Evolutionary conservation across 192 early-diverging fungal species (phyloP), one percentile per base, ranked within the genome.

Genomic region (Cetraspora pellucida): DNA sequence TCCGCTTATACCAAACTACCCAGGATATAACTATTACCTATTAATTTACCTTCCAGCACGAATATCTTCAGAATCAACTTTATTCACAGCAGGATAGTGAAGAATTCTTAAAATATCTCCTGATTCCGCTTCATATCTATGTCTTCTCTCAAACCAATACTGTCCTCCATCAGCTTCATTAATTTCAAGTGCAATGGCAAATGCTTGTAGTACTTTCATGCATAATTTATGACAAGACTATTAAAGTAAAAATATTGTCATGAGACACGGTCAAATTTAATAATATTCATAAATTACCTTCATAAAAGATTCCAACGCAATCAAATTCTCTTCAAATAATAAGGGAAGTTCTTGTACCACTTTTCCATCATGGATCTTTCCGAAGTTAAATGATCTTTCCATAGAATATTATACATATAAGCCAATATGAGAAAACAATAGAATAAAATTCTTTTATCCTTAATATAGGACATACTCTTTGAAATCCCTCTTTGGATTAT

Each of bases 181-280:
- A 30, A 92, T 86, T 68, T 87, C 74, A n/a, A 92, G 83, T 9
- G 85, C 89, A 21, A 92, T 82, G 16, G 89, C 90, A 77, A 92
- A 88, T 54, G 85, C 82, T 68, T 86, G 80, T 61, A 92, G 77
- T 50, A 91, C 67, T 25, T 81, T 79, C 28, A 81, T 72, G 4
- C 85, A 79, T 3, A 90, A 80, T 13, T 60, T 21, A 37, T 90
- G 87, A 55, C 84, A 87, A 3, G 72, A 75, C 86, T 90, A 79
- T 30, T 49, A 28, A 23, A 17, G 13, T 80, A 45, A 70, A 59
- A 47, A 55, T n/a, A 27, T n/a, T 52, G 6, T 25, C 10, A 46
- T 47, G 7, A 30, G 58, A 21, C 2, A 45, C 7, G 9, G 8
- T 45, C 19, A 11, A 21, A 66, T 21, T 21, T 21, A 44, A 46